A percentile compares a stretch with the other conserved stretches of the same genome.
phyloP scores from a whole-genome alignment of 2,329 filamentous ascomycete genomes.

The Orbilia brochopaga region DNA sequence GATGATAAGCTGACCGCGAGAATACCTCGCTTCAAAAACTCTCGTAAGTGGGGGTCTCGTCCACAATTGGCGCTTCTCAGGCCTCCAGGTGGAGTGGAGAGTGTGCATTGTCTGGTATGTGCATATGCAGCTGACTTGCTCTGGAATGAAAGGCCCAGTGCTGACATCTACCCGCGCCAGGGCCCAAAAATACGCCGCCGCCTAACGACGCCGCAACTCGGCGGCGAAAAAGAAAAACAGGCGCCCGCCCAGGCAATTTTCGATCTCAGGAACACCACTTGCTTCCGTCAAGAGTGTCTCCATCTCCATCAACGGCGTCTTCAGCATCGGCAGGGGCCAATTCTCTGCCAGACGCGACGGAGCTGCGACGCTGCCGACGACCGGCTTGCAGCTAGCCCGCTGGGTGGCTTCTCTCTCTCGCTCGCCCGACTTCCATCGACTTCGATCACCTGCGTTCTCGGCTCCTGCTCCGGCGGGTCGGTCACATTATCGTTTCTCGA shows the following conservation, averaged over 20 bases:
- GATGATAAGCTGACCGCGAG: not conserved
- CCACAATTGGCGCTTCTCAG: not conserved
- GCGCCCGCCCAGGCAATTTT: not conserved
- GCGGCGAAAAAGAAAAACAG: constrained; percentile 1
- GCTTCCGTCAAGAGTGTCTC: not conserved
- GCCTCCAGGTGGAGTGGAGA: not conserved
- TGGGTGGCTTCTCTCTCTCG: not conserved
- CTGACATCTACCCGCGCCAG: not conserved
- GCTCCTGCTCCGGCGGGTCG: not conserved
- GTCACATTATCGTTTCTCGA: not conserved
- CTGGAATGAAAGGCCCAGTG: not conserved
- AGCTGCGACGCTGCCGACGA: not conserved
- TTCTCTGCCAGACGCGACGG: not conserved
- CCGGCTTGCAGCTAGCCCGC: not conserved
- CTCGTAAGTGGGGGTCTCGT: not conserved
- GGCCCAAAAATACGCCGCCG: constrained; percentile 2
- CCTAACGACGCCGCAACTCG: not conserved
- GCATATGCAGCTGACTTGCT: not conserved
- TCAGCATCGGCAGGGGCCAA: not conserved
- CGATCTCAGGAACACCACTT: not conserved
- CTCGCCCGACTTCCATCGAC: not conserved
- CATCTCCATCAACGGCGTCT: not conserved
- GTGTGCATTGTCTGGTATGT: not conserved
- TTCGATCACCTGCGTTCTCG: not conserved
- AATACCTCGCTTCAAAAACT: not conserved